A percentile compares a stretch with the other conserved stretches of the same genome.
These are phyloP conservation scores for Coriaria nepalensis DNA, from an alignment of 306 rosid genomes.

Conservation along the genomic window DNA sequence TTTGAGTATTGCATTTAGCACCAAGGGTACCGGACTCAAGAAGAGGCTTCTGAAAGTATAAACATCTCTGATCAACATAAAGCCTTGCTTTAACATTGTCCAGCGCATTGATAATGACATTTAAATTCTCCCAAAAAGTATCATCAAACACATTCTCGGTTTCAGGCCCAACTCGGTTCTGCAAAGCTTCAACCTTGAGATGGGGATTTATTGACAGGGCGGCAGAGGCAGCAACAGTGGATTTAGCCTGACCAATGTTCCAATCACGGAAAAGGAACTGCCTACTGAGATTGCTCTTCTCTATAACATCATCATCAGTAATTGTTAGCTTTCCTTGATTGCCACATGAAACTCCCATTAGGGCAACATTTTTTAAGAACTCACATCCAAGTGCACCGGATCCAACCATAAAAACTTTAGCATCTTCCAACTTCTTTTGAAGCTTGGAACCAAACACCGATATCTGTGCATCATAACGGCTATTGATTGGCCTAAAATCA, in stretches of 20 bases:
- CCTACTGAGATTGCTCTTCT: slow-evolving; percentile 93
- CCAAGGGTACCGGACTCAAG: slow-evolving; percentile 99
- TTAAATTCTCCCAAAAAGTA: slow-evolving; percentile 62
- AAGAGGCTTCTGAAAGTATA: slow-evolving; percentile 96
- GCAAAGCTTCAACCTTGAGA: slow-evolving; percentile 59
- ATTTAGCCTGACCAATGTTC: slow-evolving; percentile 97
- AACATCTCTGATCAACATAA: slow-evolving; percentile 90
- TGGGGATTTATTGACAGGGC: slow-evolving; percentile 49
- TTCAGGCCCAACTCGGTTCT: slow-evolving; percentile 72
- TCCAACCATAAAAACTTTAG: slow-evolving; percentile 75
- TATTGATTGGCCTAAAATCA: slow-evolving; percentile 66
- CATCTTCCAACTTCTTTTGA: slow-evolving; percentile 84
- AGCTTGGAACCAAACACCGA: slow-evolving; percentile 86
- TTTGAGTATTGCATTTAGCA: slow-evolving; percentile 94
- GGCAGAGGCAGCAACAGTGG: slow-evolving; percentile 87
- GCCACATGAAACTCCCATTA: slow-evolving; percentile 97
- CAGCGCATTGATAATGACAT: slow-evolving; percentile 71
- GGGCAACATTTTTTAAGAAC: slow-evolving; percentile 71
- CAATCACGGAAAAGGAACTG: slow-evolving; percentile 98
- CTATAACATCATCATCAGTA: slow-evolving; percentile 99
- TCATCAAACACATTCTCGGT: slow-evolving; percentile 75
- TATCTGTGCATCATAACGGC: slow-evolving; percentile 97
- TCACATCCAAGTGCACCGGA: slow-evolving; percentile 98
- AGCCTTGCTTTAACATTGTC: slow-evolving; percentile 94
- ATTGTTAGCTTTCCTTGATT: slow-evolving; percentile 58